Evolutionary conservation across 108 stramenopile genomes (phyloP).

Genomic region (Pseudonitzschia pungens): DNA sequence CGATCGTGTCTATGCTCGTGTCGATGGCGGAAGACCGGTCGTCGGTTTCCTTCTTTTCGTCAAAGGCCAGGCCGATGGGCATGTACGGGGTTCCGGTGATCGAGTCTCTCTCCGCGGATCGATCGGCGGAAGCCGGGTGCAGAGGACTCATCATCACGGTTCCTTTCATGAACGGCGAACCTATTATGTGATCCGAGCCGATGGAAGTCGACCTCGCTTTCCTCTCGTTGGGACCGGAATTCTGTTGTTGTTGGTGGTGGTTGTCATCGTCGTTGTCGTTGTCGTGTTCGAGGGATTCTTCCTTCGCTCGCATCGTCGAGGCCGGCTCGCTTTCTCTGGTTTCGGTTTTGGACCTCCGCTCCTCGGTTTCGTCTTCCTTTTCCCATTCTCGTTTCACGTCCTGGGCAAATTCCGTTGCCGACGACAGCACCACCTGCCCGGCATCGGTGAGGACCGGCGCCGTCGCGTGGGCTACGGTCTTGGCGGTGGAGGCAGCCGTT

Average conservation of each 20-base stretch:
- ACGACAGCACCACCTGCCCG: constrained; percentile 9
- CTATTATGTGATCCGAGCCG: too few species aligned
- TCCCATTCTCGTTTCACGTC: constrained; percentile 32
- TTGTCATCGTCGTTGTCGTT: too few species aligned
- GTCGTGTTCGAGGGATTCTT: too few species aligned
- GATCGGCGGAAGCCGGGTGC: too few species aligned
- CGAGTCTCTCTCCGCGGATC: not conserved
- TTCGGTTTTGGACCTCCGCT: too few species aligned
- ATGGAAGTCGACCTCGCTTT: too few species aligned
- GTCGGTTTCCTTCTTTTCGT: constrained; percentile 1
- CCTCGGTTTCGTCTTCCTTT: constrained; percentile 3
- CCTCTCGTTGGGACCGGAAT: too few species aligned
- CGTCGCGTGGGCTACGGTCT: constrained; percentile 30
- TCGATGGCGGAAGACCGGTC: not conserved
- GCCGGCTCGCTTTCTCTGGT: not conserved
- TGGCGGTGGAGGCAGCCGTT: constrained; percentile 35
- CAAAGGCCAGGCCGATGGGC: not conserved
- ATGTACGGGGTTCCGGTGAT: not conserved
- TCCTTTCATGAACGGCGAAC: not conserved
- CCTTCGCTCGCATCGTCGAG: not conserved
- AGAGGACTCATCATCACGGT: not conserved
- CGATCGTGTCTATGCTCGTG: not conserved
- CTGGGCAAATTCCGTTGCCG: constrained; percentile 36
- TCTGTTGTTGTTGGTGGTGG: too few species aligned
- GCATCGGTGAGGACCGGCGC: constrained; percentile 35